Evolutionary conservation across 306 rosid genomes (phyloP).

Genomic region (Crataegus laevigata): DNA sequence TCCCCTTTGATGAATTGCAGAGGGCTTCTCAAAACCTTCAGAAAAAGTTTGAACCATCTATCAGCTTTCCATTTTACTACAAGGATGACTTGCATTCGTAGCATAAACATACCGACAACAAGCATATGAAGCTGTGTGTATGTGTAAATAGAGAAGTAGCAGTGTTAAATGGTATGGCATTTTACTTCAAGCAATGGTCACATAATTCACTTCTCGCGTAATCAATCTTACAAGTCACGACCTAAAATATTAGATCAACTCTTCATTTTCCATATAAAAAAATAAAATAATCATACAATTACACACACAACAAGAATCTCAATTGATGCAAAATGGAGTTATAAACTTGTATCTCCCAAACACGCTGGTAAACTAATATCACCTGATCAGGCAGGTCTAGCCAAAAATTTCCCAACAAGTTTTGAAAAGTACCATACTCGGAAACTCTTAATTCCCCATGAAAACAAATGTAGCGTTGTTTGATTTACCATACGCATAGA

Average conservation of each 20-base stretch:
- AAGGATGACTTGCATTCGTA: not conserved
- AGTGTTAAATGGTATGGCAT: not conserved
- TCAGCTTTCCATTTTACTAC: conserved; percentile 5
- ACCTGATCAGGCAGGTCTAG: not conserved
- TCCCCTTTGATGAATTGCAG: conserved; percentile 80
- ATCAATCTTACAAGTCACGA: not conserved
- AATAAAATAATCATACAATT: not conserved
- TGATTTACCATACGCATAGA: conserved; percentile 61
- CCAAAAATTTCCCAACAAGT: not conserved
- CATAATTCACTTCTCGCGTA: not conserved
- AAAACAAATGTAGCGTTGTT: not conserved
- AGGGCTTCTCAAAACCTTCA: conserved; percentile 72
- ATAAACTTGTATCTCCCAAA: not conserved
- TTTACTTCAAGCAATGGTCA: not conserved
- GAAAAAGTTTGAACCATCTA: not conserved
- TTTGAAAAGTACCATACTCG: not conserved
- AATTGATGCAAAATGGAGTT: not conserved
- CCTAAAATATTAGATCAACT: not conserved
- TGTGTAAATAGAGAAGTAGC: not conserved
- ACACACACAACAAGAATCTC: not conserved
- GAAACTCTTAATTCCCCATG: not conserved
- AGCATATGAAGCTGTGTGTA: not conserved
- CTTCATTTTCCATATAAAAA: not conserved
- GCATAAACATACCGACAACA: not conserved
- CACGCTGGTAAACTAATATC: not conserved